phyloP scores from a whole-genome alignment of 768 basidiomycete genomes.

The Mrakia gelida region DNA sequence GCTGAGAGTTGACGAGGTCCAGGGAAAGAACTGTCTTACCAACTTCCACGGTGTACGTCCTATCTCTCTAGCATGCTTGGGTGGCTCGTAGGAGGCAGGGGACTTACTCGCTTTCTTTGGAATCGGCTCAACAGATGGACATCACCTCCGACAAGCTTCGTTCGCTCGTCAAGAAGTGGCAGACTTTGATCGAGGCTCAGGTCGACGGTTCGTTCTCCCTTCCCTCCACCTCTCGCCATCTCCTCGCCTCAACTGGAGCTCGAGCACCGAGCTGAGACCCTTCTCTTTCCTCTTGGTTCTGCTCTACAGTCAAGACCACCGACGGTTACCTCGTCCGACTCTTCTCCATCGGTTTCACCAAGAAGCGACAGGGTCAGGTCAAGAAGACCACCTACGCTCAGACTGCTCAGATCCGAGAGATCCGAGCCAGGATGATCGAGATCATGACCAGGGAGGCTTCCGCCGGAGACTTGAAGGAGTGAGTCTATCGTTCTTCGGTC shows the following conservation, averaged over 20 bases:
- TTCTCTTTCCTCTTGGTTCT: background rate
- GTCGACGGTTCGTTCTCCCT: slow-evolving; percentile 59
- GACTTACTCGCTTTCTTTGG: background rate
- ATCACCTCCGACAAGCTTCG: slow-evolving; percentile 99
- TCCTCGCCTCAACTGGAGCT: background rate
- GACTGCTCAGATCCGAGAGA: slow-evolving; percentile 89
- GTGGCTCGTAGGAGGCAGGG: background rate
- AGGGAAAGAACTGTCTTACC: slow-evolving; percentile 98
- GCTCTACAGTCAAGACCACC: slow-evolving; percentile 69
- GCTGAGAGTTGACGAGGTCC: slow-evolving; percentile 78
- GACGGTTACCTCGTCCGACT: slow-evolving; percentile 99
- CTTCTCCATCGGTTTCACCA: slow-evolving; percentile 98
- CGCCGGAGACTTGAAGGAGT: slow-evolving; percentile 92
- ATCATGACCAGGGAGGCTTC: slow-evolving; percentile 77
- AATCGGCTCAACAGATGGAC: slow-evolving; percentile 59
- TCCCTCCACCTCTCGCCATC: background rate
- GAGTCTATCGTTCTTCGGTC: background rate
- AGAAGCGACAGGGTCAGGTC: slow-evolving; percentile 91
- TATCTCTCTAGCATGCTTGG: background rate
- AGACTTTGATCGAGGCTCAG: slow-evolving; percentile 96
- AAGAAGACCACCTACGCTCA: slow-evolving; percentile 99
- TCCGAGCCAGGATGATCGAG: slow-evolving; percentile 97
- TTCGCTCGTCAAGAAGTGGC: slow-evolving; percentile 99
- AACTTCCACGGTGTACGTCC: slow-evolving; percentile 79
- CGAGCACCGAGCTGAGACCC: background rate